Base-by-base conservation (phyloP, 768 basidiomycete genomes). In the Boletus reticulatus region DNA sequence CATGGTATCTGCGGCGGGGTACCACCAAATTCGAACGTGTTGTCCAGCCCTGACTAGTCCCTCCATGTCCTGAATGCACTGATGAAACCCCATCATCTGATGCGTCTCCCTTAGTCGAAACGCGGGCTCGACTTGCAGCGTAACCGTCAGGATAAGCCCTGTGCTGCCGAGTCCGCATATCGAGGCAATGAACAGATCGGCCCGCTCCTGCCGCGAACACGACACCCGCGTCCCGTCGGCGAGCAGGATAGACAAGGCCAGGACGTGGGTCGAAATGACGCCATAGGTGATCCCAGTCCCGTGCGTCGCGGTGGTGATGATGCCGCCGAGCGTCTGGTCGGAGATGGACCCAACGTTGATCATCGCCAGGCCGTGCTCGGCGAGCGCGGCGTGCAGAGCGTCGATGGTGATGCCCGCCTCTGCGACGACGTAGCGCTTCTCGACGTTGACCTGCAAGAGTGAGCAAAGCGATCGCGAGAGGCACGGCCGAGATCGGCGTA, bases 11-110 rank as follows among this genome's bases (percentile, higher is more conserved):
- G 84, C 80, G 47, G 89, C 85, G 3, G 95, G 94, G 73, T 87
- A 96, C 95, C 95, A 99, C 92, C 92, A 97, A 17, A 94, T 79
- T 17, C 94, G 80, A n/a, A 92, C 89, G 68, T 97, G 93, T 71
- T 99, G 84, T 3, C 90, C 85, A n/a, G 84, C 76, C 48, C 62
- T 65, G 29, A 78, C 83, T 48, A 90, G 67, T 4, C 69, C 56
- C 54, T 88, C 82, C n/a, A 92, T 65, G 50, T 78, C 72, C 29
- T 71, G 62, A 51, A 91, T 65, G 59, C 84, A 81, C n/a, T 83
- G 75, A 39, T 84, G 82, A 63, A 95, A 92, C 12, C 75, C 60
- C 34, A 83, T 67, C 14, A 84, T 78, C 55, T 80, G 78, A 60
- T 88, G 87, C 0, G 78, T 71, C 65, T 97, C 94, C 63, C 80